phyloP scores from a whole-genome alignment of 129 eudicot species.

The Pulicaria dysenterica region DNA sequence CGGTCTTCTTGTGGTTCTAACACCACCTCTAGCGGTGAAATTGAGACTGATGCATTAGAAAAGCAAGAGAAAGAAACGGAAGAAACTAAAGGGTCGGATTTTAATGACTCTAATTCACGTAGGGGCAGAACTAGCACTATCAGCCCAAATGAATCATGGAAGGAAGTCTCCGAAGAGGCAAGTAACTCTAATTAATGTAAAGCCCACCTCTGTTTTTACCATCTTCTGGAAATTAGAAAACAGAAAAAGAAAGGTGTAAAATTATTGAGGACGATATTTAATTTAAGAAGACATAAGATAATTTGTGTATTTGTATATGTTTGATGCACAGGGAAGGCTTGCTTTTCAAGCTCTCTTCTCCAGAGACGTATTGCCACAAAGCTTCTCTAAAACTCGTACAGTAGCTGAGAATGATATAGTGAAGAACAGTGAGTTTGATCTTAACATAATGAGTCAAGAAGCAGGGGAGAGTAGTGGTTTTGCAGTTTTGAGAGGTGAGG shows the following conservation, averaged over 20 bases:
- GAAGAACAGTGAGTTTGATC: conserved; percentile 45
- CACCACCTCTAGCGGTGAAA: conserved; percentile 89
- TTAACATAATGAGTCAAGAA: conserved; percentile 45
- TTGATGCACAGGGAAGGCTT: conserved; percentile 67
- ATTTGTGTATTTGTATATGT: not conserved
- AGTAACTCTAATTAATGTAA: not conserved
- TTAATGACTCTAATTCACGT: conserved; percentile 56
- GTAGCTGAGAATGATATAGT: conserved; percentile 11
- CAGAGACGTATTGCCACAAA: conserved; percentile 78
- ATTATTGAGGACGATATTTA: too few species aligned
- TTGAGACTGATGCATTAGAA: conserved; percentile 75
- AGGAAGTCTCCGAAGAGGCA: conserved; percentile 99
- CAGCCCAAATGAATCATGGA: conserved; percentile 74
- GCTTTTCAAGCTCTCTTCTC: conserved; percentile 91
- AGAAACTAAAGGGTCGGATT: conserved; percentile 55
- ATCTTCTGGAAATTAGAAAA: not conserved
- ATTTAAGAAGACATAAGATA: not conserved
- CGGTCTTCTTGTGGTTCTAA: conserved; percentile 97
- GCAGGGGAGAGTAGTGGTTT: conserved; percentile 34
- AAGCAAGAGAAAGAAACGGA: conserved; percentile 61
- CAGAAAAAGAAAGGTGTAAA: too few species aligned
- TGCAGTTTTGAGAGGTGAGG: conserved; percentile 38
- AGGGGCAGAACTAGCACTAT: conserved; percentile 53
- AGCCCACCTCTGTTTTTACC: not conserved
- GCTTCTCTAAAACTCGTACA: conserved; percentile 56